Conservation (phyloP, 2,329 filamentous ascomycete genomes). For the Pseudogymnoascus destructans region DNA sequence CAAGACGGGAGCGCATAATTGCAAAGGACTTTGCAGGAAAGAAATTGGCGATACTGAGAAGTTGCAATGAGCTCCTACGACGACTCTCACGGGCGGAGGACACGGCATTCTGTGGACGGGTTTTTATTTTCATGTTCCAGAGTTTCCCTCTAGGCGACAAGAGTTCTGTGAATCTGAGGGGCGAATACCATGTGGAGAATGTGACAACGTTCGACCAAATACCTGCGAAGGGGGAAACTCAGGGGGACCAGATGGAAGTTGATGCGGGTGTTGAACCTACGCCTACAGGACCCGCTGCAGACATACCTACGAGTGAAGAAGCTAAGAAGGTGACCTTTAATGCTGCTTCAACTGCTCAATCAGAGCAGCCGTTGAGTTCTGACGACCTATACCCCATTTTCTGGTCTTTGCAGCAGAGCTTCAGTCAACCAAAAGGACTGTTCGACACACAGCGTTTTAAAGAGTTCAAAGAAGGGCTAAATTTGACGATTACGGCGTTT, state of each 20-base stretch:
- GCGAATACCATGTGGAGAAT: constrained; percentile 94
- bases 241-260: constrained; percentile 50
- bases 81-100: constrained; percentile 91
- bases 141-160: constrained; percentile 94
- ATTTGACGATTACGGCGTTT: constrained; percentile 59
- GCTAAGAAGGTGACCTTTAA: constrained; percentile 35
- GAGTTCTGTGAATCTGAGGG: constrained; percentile 90
- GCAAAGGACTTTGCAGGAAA: constrained; percentile 71
- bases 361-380: constrained; percentile 46
- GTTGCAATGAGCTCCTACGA: constrained; percentile 89
- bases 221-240: constrained; percentile 25
- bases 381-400: constrained; percentile 79
- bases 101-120: constrained; percentile 89
- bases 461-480: constrained; percentile 48
- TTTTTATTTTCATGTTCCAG: constrained; percentile 98
- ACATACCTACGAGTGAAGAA: constrained; percentile 21
- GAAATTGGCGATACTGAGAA: constrained; percentile 76
- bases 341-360: constrained; percentile 29
- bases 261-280: constrained; percentile 36
- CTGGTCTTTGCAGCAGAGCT: constrained; percentile 84
- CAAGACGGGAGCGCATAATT: constrained; percentile 76
- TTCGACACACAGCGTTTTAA: constrained; percentile 60
- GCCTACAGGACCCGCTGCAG: constrained; percentile 11
- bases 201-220: constrained; percentile 68
- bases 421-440: constrained; percentile 75